Evolutionary conservation across 208 protist genomes (phyloP).

Genomic region (Acanthamoeba triangularis): DNA sequence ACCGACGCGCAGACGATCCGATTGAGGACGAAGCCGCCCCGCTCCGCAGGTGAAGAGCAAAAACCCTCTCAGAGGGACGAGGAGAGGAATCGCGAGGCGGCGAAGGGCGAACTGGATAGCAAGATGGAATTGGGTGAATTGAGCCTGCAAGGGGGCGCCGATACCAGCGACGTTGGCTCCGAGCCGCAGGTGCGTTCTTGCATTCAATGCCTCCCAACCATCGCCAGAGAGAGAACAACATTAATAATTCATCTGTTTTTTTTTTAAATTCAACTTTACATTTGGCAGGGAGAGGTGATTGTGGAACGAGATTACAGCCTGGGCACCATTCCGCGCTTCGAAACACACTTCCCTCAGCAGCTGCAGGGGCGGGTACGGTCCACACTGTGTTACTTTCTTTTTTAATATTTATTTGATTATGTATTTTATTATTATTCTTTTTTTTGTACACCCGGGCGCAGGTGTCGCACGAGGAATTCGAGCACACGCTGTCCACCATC

Average conservation of each 20-base stretch:
- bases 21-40: background rate
- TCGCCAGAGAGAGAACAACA: background rate
- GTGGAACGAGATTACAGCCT: conserved; percentile 18
- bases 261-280: background rate
- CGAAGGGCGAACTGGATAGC: background rate
- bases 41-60: background rate
- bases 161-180: background rate
- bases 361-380: background rate
- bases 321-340: conserved; percentile 3
- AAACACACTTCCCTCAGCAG: background rate
- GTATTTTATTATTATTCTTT: too few relatives aligned
- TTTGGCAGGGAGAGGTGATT: background rate
- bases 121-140: conserved; percentile 10
- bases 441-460: background rate
- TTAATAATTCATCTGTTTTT: background rate
- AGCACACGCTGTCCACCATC: conserved; percentile 20
- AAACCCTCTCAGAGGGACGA: background rate
- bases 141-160: background rate
- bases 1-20: background rate
- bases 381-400: too few relatives aligned
- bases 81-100: background rate
- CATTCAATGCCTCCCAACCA: background rate
- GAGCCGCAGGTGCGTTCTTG: conserved; percentile 1
- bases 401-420: too few relatives aligned
- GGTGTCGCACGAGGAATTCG: conserved; percentile 4